Evolutionary conservation across 495 filamentous ascomycete species (phyloP).

Genomic region (Podospora appendiculata): DNA sequence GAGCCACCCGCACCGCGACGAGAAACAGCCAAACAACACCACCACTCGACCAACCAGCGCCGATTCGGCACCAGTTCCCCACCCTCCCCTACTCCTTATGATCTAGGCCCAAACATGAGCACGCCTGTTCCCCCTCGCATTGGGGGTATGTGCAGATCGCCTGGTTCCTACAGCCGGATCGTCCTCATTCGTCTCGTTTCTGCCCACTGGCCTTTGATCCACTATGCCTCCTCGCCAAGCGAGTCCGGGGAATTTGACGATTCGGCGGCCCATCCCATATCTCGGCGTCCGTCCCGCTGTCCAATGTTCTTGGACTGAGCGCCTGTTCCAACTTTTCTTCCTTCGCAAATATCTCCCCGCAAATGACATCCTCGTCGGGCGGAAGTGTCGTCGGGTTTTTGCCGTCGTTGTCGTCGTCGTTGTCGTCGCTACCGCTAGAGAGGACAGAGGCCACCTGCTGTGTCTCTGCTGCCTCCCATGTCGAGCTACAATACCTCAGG

Average conservation of each 20-base stretch:
- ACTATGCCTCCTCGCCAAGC: neutral
- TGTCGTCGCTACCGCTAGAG: conserved; percentile 2
- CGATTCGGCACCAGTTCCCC: neutral
- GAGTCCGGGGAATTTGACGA: conserved; percentile 18
- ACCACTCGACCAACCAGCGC: too few species aligned
- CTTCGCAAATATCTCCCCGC: conserved; percentile 1
- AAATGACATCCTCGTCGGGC: conserved; percentile 10
- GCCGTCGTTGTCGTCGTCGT: conserved; percentile 5
- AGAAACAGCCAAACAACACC: neutral
- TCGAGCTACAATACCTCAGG: conserved; percentile 5
- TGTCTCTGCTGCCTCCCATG: conserved; percentile 11
- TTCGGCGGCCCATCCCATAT: conserved; percentile 15
- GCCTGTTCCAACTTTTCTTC: neutral
- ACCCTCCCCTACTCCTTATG: neutral
- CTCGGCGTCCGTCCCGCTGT: conserved; percentile 12
- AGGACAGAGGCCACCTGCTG: conserved; percentile 4
- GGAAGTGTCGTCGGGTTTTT: conserved; percentile 4
- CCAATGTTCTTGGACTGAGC: conserved; percentile 1
- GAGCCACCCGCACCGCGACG: too few species aligned
- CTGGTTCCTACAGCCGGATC: conserved; percentile 20
- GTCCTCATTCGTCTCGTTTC: conserved; percentile 17
- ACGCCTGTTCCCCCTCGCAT: conserved; percentile 1
- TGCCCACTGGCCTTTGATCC: conserved; percentile 6
- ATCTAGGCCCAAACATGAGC: too few species aligned
- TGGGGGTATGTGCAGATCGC: conserved; percentile 7